Base-by-base conservation (phyloP, 2,329 filamentous ascomycete species). In the Ophiostoma populinum region DNA sequence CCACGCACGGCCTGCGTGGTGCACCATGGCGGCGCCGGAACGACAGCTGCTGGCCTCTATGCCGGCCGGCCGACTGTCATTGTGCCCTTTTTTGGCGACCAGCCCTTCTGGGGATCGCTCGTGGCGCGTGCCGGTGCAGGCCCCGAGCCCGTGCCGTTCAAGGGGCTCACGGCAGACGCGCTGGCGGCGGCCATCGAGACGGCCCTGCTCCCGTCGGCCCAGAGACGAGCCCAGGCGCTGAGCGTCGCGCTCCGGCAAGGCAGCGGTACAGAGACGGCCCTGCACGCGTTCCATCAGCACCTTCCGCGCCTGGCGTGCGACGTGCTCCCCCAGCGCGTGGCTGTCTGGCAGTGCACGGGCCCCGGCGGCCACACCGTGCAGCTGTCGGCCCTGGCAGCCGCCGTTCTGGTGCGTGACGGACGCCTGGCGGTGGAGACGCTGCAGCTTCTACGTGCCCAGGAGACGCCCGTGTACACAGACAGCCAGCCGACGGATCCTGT, bases 11-110 rank as follows among this genome's bases (percentile, higher is more conserved):
- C 80, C 1, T 76, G 73, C 28, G 83, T 92, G 2, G 78, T 90
- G 5, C 85, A 92, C 49, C 83, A 92, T 43, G 85, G 83, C 16
- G 83, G 85, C 39, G 83, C 83, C 7, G 83, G 83, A 13, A 93
- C 83, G 3, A 92, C 82, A 2, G 82, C 83, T 1, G 80, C 82
- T 1, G 83, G 83, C n/a, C 80, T 92, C 41, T 70, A 77, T 13
- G 70, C 75, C 2, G 83, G 82, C 17, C 75, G 75, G 36, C 83
- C 83, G 2, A 92, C 83, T 0, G 69, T 90, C 2, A 67, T 92
- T 3, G 74, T 92, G 0, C 83, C 83, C 0, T 92, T 92, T 57
- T 92, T 86, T 48, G 80, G 80, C 2, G 80, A 87, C 46, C 80
- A 87, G 51, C 76, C 76, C 1, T 87, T 86, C 48, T 86, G 80